Percentiles rank a stretch among this genome's conserved stretches.
Evolutionary conservation across 139 green algal species (phyloP).

Genomic region (Chlorella vulgaris): DNA sequence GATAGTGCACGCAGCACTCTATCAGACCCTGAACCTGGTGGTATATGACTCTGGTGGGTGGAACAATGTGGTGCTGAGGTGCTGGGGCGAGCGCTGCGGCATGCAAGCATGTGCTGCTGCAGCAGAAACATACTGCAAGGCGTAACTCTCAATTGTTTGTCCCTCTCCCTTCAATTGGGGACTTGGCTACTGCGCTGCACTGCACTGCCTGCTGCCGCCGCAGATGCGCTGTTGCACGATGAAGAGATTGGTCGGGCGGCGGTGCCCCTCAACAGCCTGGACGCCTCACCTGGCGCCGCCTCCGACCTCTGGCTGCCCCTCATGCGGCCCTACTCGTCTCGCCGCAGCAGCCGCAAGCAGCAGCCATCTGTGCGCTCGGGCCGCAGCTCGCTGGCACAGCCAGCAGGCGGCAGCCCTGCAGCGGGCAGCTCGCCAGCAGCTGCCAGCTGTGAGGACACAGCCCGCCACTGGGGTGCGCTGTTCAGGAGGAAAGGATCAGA

Average conservation of each 20-base stretch:
- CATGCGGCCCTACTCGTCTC: neutral
- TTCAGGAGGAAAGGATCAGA: no score
- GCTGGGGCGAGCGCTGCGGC: neutral
- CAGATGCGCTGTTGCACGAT: conserved; percentile 14
- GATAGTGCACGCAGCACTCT: conserved; percentile 32
- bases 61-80: neutral
- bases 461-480: no score
- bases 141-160: neutral
- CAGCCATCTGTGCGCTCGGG: neutral
- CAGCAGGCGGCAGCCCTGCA: no score
- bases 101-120: neutral
- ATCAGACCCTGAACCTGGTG: conserved; percentile 36
- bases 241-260: conserved; percentile 18
- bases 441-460: no score
- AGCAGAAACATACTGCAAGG: no score
- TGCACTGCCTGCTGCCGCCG: no score
- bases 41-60: conserved; percentile 31
- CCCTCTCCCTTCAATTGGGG: no score
- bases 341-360: neutral
- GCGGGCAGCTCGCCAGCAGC: no score
- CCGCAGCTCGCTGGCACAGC: neutral
- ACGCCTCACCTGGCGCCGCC: neutral
- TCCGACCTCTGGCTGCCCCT: conserved; percentile 33
- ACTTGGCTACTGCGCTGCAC: no score
- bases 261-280: conserved; percentile 29